phyloP scores from a whole-genome alignment of 768 basidiomycete genomes.

The Tricholomella constricta region DNA sequence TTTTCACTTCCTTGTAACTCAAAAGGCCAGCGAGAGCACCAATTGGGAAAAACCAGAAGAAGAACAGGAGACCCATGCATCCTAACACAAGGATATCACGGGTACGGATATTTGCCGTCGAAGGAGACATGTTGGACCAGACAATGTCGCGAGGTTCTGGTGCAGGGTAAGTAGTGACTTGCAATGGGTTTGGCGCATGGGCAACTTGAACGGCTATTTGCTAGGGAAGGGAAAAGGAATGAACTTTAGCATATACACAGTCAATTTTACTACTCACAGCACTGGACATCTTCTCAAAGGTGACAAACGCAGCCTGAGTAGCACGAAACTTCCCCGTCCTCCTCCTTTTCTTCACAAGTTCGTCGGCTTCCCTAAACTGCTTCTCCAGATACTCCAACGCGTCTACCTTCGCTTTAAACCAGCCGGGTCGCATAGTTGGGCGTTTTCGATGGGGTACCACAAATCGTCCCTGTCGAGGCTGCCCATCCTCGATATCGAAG shows the following conservation, averaged over 20 bases:
- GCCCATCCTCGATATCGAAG: constrained; percentile 52
- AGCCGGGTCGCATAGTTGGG: constrained; percentile 74
- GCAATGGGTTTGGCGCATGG: constrained; percentile 67
- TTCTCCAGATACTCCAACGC: constrained; percentile 86
- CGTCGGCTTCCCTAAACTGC: constrained; percentile 80
- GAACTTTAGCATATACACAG: background rate
- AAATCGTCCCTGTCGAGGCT: constrained; percentile 48
- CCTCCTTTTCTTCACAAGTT: constrained; percentile 75
- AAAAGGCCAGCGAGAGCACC: constrained; percentile 83
- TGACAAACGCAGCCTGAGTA: constrained; percentile 89
- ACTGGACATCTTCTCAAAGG: constrained; percentile 93
- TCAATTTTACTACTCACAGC: constrained; percentile 57
- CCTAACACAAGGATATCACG: constrained; percentile 74
- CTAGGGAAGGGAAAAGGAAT: constrained; percentile 29
- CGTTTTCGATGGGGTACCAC: constrained; percentile 76
- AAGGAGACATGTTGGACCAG: constrained; percentile 86
- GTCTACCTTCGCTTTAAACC: constrained; percentile 80
- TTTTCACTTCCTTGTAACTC: constrained; percentile 93
- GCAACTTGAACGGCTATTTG: constrained; percentile 91
- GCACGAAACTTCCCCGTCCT: constrained; percentile 74
- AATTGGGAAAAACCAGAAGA: constrained; percentile 93
- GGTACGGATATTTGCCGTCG: constrained; percentile 54
- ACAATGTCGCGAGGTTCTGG: constrained; percentile 96
- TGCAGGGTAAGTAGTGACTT: constrained; percentile 71
- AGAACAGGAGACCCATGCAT: constrained; percentile 72